Evolutionary conservation across 805 yeast genomes (phyloP).

Genomic region (Vanderwaltozyma polyspora): DNA sequence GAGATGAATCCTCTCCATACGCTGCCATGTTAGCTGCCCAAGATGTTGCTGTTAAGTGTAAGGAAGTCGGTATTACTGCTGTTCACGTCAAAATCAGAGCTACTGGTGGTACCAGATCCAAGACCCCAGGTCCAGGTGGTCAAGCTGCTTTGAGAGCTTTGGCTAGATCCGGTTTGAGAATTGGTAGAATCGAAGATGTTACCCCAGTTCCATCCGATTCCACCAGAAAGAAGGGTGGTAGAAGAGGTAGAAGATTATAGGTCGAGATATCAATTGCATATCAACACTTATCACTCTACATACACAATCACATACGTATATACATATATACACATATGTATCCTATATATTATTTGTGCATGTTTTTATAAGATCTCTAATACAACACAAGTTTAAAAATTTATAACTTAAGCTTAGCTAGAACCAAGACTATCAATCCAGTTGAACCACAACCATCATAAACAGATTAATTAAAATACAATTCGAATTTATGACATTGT

Average conservation of each 20-base stretch:
- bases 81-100: slow-evolving; percentile 99
- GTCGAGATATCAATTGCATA: too few species aligned
- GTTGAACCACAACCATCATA: too few species aligned
- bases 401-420: background rate
- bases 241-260: slow-evolving; percentile 99
- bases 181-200: slow-evolving; percentile 99
- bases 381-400: background rate
- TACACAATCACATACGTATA: too few species aligned
- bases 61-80: slow-evolving; percentile 99
- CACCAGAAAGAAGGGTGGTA: slow-evolving; percentile 99
- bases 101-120: slow-evolving; percentile 99
- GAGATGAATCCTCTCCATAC: slow-evolving; percentile 99
- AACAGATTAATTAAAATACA: too few species aligned
- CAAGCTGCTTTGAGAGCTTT: slow-evolving; percentile 98
- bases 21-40: slow-evolving; percentile 98
- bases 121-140: slow-evolving; percentile 99
- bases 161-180: slow-evolving; percentile 99
- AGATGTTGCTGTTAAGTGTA: slow-evolving; percentile 97
- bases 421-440: too few species aligned
- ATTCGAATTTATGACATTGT: too few species aligned
- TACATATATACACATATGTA: background rate
- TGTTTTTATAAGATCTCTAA: too few species aligned
- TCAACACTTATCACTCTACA: too few species aligned
- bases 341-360: background rate
- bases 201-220: slow-evolving; percentile 99